Evolutionary conservation across 352 stramenopile genomes (phyloP), one percentile per base, ranked within the genome.

Genomic region (Globisporangium ultimum): DNA sequence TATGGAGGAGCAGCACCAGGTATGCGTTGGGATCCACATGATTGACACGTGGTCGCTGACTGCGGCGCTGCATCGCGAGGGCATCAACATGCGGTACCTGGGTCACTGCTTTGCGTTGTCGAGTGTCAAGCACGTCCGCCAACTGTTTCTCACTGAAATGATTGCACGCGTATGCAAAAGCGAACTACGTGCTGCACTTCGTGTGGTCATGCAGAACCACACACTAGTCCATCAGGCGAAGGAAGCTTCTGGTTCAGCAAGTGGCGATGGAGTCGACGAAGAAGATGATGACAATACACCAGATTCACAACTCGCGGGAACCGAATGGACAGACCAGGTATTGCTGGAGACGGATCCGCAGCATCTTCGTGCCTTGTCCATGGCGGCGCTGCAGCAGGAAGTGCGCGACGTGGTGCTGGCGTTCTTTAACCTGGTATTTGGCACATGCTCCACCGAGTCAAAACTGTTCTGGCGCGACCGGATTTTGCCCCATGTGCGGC

Each of bases 391-490:
- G n/a, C 56, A 66, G 7, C 34, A 67, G 14, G 46, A 68, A 41
- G 58, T 62, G 10, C 57, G 57, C 1, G 49, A 64, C 18, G 60
- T 80, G 17, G 41, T 56, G 2, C 21, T 83, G 3, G 72, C 78
- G 17, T 84, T 90, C 52, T 76, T 88, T 42, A 92, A 89, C 47
- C 58, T 90, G 22, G 56, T 83, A 13, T 58, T 90, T 10, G 74
- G 72, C 0, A 56, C 50, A 3, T 65, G 54, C 0, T 67, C 60
- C 24, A 12, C 22, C 12, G 74, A 84, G 28, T 59, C 68, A 8
- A 78, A 58, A 55, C 0, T 20, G 0, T 84, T 88, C 46, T 89
- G 78, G 74, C 53, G 72, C 15, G 70, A 82, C n/a, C 71, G 67
- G 11, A 68, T 92, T 36, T 17, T 89, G 2, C 76, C 82, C 0